Evolutionary conservation across 495 filamentous ascomycete species (phyloP).

Genomic region (Penicillium arizonense): DNA sequence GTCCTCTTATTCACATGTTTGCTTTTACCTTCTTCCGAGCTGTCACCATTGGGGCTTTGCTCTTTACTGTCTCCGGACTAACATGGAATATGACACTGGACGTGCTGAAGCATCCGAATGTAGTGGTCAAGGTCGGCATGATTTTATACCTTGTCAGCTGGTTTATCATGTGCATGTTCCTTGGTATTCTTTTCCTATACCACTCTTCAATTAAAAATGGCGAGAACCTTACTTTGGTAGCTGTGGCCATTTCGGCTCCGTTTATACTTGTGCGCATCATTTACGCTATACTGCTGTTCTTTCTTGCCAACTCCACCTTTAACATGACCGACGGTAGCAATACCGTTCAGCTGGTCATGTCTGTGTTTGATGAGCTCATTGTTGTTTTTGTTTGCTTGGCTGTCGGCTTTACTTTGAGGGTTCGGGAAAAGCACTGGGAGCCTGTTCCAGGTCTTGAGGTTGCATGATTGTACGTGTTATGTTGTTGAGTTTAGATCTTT

Average conservation of each 20-base stretch:
- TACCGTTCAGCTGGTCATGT: slow-evolving; percentile 37
- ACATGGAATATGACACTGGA: slow-evolving; percentile 18
- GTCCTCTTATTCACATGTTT: background rate
- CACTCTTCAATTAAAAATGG: slow-evolving; percentile 18
- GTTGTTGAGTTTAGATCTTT: no score
- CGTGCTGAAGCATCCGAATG: slow-evolving; percentile 14
- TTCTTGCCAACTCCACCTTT: slow-evolving; percentile 30
- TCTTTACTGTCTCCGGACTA: slow-evolving; percentile 23
- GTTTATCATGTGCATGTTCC: slow-evolving; percentile 20
- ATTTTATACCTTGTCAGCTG: slow-evolving; percentile 29
- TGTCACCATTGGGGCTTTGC: slow-evolving; percentile 18
- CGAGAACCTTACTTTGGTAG: slow-evolving; percentile 36
- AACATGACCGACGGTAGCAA: slow-evolving; percentile 30
- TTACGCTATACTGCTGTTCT: slow-evolving; percentile 34
- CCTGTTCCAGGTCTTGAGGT: no score
- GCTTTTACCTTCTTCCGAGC: slow-evolving; percentile 18
- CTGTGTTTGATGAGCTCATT: slow-evolving; percentile 37
- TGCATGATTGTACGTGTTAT: no score
- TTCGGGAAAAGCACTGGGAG: background rate
- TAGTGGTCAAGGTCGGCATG: slow-evolving; percentile 24
- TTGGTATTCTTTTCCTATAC: slow-evolving; percentile 12
- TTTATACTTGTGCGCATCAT: slow-evolving; percentile 42
- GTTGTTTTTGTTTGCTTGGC: slow-evolving; percentile 29
- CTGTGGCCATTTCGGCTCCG: slow-evolving; percentile 31
- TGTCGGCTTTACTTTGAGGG: slow-evolving; percentile 33